phyloP scores from a whole-genome alignment of 2,329 filamentous ascomycete genomes.

The Paracoccidioides lutzii region DNA sequence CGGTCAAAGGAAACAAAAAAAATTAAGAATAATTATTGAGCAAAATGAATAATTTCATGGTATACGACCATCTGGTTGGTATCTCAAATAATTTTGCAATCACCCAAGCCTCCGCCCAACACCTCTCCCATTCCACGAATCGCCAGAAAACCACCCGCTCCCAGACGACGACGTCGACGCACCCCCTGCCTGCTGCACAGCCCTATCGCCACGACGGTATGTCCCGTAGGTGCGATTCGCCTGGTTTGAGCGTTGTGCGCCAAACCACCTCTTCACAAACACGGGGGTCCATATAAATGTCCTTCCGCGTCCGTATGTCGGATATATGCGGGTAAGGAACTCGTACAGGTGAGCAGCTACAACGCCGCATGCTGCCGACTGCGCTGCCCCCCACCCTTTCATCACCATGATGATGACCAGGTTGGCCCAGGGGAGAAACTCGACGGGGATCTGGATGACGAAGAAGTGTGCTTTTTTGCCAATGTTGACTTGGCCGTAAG shows the following conservation, averaged over 20 bases:
- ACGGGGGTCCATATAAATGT: slow-evolving; percentile 64
- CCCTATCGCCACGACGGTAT: not conserved
- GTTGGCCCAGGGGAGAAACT: slow-evolving; percentile 69
- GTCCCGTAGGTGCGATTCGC: slow-evolving; percentile 1
- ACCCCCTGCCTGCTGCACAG: not conserved
- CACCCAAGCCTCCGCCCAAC: not conserved
- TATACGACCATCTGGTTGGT: too few relatives aligned
- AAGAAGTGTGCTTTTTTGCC: slow-evolving; percentile 65
- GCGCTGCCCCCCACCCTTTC: slow-evolving; percentile 42
- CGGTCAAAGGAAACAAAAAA: not conserved
- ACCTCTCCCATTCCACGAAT: slow-evolving; percentile 3
- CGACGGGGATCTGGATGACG: slow-evolving; percentile 70
- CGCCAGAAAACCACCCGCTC: slow-evolving; percentile 1
- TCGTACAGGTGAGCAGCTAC: slow-evolving; percentile 81
- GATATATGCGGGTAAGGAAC: slow-evolving; percentile 78
- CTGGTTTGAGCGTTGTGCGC: not conserved
- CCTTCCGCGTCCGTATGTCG: slow-evolving; percentile 69
- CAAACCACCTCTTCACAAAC: slow-evolving; percentile 57
- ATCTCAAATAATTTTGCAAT: too few relatives aligned
- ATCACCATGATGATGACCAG: slow-evolving; percentile 61
- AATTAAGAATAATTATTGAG: slow-evolving; percentile 5
- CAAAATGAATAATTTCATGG: not conserved
- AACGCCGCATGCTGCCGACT: slow-evolving; percentile 62
- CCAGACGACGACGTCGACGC: slow-evolving; percentile 4
- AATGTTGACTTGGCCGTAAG: slow-evolving; percentile 72